Evolutionary conservation across 805 yeast genomes (phyloP), one percentile per base, ranked within the genome.

Genomic region (Spencermartinsiella europaea): DNA sequence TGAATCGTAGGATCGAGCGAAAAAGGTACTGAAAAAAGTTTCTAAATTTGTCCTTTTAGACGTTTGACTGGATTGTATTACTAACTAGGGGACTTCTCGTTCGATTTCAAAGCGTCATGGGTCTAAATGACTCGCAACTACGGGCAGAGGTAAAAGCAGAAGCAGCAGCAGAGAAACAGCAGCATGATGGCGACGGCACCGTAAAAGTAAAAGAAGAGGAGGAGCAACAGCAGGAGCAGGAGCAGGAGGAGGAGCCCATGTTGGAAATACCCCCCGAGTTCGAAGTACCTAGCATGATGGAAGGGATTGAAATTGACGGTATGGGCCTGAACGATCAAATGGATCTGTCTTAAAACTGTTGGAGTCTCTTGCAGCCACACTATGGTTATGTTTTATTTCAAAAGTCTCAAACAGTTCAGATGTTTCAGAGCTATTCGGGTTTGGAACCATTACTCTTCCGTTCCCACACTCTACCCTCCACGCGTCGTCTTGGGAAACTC

Each of bases 1-100:
- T 67, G 17, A 65, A 64, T 28, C 36, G 41, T 1, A 56, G 61
- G 39, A 65, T 70, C 27, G 58, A 65, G 22, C 34, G 38, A 34
- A 48, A 41, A 36, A 35, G 44, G 53, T 21, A 31, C 20, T 43
- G 19, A 22, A 20, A 25, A 25, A 7, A 12, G 7, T 7, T 12
- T 25, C 12, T 25, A 7, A 12, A 25, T 12, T 7, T 7, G 31
- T 25, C 7, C 31, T 25, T 25, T 12, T 25, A 25, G 7, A 7
- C 12, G 12, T 25, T 16, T 46, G n/a, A n/a, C n/a, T n/a, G n/a
- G n/a, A n/a, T n/a, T n/a, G n/a, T n/a, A n/a, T n/a, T n/a, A n/a
- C 27, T 5, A 41, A 33, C 25, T 38, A 38, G 52, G 16, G 38
- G 45, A 33, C 46, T 49, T 17, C 38, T 49, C 12, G 22, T 21